Percentiles rank a stretch among this genome's conserved stretches.
These are phyloP conservation scores for Hagleromyces aurorensis DNA, from an alignment of 805 yeast species.

Conservation along the genomic window DNA sequence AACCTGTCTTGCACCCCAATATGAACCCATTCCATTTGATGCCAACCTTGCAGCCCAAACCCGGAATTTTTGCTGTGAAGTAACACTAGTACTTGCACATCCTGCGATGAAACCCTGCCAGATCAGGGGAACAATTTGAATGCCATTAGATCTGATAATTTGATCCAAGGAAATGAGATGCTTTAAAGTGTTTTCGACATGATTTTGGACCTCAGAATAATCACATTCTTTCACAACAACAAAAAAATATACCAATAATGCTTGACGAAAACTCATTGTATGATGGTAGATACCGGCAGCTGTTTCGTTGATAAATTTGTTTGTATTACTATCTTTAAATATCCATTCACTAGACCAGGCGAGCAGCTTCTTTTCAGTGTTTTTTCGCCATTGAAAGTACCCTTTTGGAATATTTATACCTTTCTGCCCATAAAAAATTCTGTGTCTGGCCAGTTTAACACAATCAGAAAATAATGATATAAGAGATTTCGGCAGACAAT, in stretches of 20 bases:
- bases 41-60: slow-evolving; percentile 51
- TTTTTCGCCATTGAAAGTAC: slow-evolving; percentile 18
- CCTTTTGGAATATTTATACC: slow-evolving; percentile 18
- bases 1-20: slow-evolving; percentile 80
- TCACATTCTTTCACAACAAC: slow-evolving; percentile 50
- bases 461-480: slow-evolving; percentile 66
- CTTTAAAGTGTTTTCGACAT: slow-evolving; percentile 51
- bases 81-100: slow-evolving; percentile 57
- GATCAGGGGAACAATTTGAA: slow-evolving; percentile 64
- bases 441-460: slow-evolving; percentile 56
- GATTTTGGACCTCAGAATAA: slow-evolving; percentile 51
- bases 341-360: slow-evolving; percentile 77
- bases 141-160: slow-evolving; percentile 41
- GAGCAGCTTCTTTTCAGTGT: slow-evolving; percentile 43
- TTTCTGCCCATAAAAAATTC: slow-evolving; percentile 38
- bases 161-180: slow-evolving; percentile 57
- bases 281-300: slow-evolving; percentile 76
- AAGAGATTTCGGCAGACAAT: slow-evolving; percentile 78
- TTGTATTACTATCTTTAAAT: slow-evolving; percentile 31
- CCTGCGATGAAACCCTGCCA: slow-evolving; percentile 92
- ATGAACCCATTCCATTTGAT: slow-evolving; percentile 60
- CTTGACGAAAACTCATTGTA: slow-evolving; percentile 69
- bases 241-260: slow-evolving; percentile 61
- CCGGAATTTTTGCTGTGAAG: slow-evolving; percentile 57
- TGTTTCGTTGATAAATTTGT: slow-evolving; percentile 25